Conservation (phyloP, 2,329 filamentous ascomycete species). For the Pseudocercospora crystallina region DNA sequence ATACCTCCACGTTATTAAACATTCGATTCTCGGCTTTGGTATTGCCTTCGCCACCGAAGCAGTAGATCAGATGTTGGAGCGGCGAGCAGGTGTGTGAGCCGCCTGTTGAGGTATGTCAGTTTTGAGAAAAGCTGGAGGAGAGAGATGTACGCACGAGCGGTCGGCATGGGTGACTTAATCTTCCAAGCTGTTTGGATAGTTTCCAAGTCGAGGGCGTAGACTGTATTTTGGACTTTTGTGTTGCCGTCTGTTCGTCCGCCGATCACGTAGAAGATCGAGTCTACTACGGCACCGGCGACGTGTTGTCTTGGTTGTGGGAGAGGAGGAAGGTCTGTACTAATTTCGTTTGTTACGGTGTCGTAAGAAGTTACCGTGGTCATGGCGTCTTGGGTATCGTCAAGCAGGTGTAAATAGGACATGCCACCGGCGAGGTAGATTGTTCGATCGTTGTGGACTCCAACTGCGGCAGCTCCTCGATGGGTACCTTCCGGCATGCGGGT, state of each 20-base stretch:
- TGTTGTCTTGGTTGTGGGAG: conserved; percentile 13
- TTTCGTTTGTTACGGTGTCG: conserved; percentile 3
- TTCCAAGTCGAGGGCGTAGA: conserved; percentile 8
- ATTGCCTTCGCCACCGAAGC: conserved; percentile 12
- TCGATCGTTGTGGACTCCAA: conserved; percentile 3
- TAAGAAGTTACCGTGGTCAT: conserved; percentile 9
- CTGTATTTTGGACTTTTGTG: conserved; percentile 3
- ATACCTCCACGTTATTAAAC: conserved; percentile 8
- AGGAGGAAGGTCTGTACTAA: conserved; percentile 3
- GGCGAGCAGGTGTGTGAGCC: conserved; percentile 9
- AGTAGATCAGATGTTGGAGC: conserved; percentile 3
- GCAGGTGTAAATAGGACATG: not conserved
- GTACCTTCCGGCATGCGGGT: conserved; percentile 6
- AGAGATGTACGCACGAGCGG: too few species aligned
- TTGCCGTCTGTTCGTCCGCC: conserved; percentile 8
- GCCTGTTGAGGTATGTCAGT: too few species aligned
- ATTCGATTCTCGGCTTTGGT: not conserved
- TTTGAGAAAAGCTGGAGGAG: too few species aligned
- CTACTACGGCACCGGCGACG: conserved; percentile 8
- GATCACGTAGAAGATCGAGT: conserved; percentile 6
- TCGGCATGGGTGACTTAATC: conserved; percentile 6
- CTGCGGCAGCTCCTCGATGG: conserved; percentile 8
- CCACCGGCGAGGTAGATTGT: conserved; percentile 13
- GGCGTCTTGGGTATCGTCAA: conserved; percentile 2
- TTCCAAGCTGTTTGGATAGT: not conserved